Percentiles rank a stretch among this genome's conserved stretches.
phyloP scores from a whole-genome alignment of 257 asterid species.

The Anisodus tanguticus region DNA sequence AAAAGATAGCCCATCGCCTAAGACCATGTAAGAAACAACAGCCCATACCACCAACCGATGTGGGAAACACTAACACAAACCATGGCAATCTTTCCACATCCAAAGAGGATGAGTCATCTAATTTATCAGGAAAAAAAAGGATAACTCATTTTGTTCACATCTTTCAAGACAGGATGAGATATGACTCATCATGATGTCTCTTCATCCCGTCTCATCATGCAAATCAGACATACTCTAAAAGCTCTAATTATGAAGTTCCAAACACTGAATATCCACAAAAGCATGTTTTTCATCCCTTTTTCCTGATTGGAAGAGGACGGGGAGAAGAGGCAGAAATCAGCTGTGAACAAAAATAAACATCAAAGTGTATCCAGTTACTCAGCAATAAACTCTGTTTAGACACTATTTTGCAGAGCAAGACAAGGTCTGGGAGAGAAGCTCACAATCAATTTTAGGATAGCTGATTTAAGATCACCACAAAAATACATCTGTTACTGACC shows the following conservation, averaged over 20 bases:
- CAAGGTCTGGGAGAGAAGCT: conserved; percentile 14
- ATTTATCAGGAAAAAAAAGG: not conserved
- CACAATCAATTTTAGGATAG: conserved; percentile 12
- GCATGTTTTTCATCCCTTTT: not conserved
- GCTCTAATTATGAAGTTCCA: not conserved
- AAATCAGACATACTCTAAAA: conserved; percentile 23
- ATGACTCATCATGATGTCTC: conserved; percentile 7
- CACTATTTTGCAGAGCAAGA: conserved; percentile 4
- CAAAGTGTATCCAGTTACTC: conserved; percentile 8
- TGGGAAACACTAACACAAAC: not conserved
- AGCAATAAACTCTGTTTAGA: not conserved
- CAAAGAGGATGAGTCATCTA: not conserved
- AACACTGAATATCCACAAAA: not conserved
- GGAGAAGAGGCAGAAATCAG: not conserved
- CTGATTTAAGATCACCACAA: conserved; percentile 17
- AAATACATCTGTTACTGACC: not conserved
- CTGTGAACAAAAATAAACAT: not conserved
- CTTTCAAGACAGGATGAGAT: not conserved
- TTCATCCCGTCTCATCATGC: conserved; percentile 10
- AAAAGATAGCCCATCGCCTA: not conserved
- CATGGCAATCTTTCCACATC: conserved; percentile 7
- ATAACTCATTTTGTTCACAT: conserved; percentile 12
- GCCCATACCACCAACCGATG: not conserved
- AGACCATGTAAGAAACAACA: not conserved
- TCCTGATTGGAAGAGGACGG: not conserved